These are phyloP conservation scores for Potentilla sterilis DNA, from an alignment of 306 rosid species.

Conservation along the genomic window DNA sequence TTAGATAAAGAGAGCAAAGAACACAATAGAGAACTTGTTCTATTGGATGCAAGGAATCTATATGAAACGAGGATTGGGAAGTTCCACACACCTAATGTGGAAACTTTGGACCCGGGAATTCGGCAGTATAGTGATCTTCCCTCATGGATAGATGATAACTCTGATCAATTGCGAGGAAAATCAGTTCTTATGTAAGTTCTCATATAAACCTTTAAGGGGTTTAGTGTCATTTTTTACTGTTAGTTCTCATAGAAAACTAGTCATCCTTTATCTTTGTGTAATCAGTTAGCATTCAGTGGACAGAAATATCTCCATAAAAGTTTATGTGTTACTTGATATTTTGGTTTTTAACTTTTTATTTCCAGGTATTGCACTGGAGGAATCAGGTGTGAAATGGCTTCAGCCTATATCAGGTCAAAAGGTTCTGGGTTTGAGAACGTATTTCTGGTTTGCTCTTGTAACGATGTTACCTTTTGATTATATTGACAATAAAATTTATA, in stretches of 20 bases:
- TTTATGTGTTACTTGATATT: slow-evolving; percentile 1
- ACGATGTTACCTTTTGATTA: neutral
- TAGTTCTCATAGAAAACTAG: neutral
- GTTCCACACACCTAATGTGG: slow-evolving; percentile 63
- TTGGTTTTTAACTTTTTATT: slow-evolving; percentile 22
- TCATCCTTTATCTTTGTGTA: neutral
- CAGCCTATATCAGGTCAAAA: slow-evolving; percentile 85
- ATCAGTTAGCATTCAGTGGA: neutral
- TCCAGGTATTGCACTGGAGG: slow-evolving; percentile 98
- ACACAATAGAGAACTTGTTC: slow-evolving; percentile 40
- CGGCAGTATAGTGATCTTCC: slow-evolving; percentile 92
- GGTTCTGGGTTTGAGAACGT: slow-evolving; percentile 91
- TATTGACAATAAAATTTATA: neutral
- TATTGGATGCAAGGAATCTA: slow-evolving; percentile 86
- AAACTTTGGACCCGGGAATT: slow-evolving; percentile 72
- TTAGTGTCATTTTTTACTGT: neutral
- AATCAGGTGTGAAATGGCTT: slow-evolving; percentile 96
- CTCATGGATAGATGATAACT: slow-evolving; percentile 76
- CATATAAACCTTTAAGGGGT: neutral
- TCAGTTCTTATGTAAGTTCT: slow-evolving; percentile 71
- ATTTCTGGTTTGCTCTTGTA: slow-evolving; percentile 63
- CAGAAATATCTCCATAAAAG: neutral
- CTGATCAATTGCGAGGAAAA: slow-evolving; percentile 66
- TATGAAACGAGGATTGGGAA: slow-evolving; percentile 96
- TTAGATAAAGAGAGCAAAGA: slow-evolving; percentile 38